Conservation (phyloP, 2,329 filamentous ascomycete genomes). For the Xylaria sp. region DNA sequence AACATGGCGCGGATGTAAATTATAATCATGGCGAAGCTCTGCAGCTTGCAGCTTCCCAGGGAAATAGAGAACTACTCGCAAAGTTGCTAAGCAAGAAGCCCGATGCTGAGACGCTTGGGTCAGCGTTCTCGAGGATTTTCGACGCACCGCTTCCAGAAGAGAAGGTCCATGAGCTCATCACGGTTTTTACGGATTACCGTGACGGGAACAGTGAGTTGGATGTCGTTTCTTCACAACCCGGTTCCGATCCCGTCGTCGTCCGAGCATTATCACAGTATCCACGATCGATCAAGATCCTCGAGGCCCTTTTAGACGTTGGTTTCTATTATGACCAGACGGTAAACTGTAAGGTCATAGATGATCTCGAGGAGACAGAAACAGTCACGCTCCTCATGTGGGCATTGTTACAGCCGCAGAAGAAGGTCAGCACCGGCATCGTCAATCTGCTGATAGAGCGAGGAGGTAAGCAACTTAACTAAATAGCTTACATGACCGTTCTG, state of each 20-base stretch:
- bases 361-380: slow-evolving; percentile 63
- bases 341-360: slow-evolving; percentile 56
- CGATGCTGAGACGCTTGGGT: slow-evolving; percentile 60
- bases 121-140: slow-evolving; percentile 68
- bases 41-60: slow-evolving; percentile 63
- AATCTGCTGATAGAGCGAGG: slow-evolving; percentile 63
- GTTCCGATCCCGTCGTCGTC: slow-evolving; percentile 61
- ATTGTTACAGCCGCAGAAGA: slow-evolving; percentile 71
- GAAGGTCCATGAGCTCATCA: slow-evolving; percentile 61
- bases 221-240: slow-evolving; percentile 58
- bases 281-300: slow-evolving; percentile 62
- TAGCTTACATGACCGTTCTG: not conserved
- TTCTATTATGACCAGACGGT: slow-evolving; percentile 69
- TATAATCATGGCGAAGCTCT: slow-evolving; percentile 65
- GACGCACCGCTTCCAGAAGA: slow-evolving; percentile 62
- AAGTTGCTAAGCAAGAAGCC: slow-evolving; percentile 63
- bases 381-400: slow-evolving; percentile 71
- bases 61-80: slow-evolving; percentile 61
- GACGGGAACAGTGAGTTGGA: slow-evolving; percentile 62
- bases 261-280: slow-evolving; percentile 66
- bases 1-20: slow-evolving; percentile 60
- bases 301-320: slow-evolving; percentile 65
- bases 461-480: slow-evolving; percentile 43
- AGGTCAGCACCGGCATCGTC: slow-evolving; percentile 68
- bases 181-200: slow-evolving; percentile 62